phyloP scores from a whole-genome alignment of 2,329 filamentous ascomycete species.

The Phialocephala subalpina region DNA sequence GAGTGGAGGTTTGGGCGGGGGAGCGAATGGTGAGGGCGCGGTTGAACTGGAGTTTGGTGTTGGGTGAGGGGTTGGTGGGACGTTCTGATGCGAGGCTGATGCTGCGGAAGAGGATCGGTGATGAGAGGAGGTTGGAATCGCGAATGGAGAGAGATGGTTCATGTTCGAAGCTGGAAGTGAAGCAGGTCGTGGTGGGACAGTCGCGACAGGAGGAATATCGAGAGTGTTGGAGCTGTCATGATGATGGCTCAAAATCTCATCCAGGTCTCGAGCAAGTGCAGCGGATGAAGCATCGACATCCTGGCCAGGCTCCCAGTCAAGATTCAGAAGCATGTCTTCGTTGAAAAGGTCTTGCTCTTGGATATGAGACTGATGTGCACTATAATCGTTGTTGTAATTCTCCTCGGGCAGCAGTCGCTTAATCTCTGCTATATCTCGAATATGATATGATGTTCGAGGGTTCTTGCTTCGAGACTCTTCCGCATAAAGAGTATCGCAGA shows the following conservation, averaged over 20 bases:
- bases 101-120: not conserved
- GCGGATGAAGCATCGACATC: not conserved
- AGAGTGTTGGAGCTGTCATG: slow-evolving; percentile 4
- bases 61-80: slow-evolving; percentile 2
- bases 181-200: not conserved
- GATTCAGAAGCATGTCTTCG: slow-evolving; percentile 15
- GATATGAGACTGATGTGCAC: slow-evolving; percentile 9
- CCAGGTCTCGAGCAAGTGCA: slow-evolving; percentile 5
- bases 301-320: not conserved
- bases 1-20: not conserved
- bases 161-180: not conserved
- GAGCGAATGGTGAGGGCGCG: not conserved
- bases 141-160: not conserved
- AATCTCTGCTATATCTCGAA: slow-evolving; percentile 32
- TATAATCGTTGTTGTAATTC: slow-evolving; percentile 21
- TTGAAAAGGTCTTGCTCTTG: slow-evolving; percentile 20
- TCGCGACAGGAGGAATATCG: not conserved
- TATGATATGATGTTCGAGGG: slow-evolving; percentile 28
- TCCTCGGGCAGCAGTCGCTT: slow-evolving; percentile 36
- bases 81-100: not conserved
- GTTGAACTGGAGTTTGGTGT: not conserved
- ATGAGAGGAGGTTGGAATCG: not conserved
- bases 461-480: slow-evolving; percentile 9
- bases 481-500: slow-evolving; percentile 34
- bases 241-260: slow-evolving; percentile 6